phyloP scores from a whole-genome alignment of 108 stramenopile genomes.

The Mediolabrus comicus region DNA sequence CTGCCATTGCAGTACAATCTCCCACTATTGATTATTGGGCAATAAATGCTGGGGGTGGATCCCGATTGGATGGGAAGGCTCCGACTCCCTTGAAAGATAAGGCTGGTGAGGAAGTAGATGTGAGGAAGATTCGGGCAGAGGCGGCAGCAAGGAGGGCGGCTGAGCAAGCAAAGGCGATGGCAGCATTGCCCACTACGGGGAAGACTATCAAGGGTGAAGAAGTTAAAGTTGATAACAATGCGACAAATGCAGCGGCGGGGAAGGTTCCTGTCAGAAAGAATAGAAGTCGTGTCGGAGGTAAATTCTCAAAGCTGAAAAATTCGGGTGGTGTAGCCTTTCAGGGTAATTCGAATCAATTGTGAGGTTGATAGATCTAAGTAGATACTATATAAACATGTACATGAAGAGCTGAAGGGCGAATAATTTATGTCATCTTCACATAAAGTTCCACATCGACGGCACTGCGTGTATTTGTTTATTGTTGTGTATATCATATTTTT shows the following conservation, averaged over 20 bases:
- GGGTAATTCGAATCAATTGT: conserved; percentile 49
- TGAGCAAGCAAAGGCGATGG: conserved; percentile 41
- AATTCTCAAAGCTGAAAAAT: conserved; percentile 76
- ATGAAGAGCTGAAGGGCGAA: not conserved
- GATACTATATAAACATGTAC: not conserved
- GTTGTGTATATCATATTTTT: too few species aligned
- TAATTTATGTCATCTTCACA: too few species aligned
- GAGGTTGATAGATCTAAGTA: too few species aligned
- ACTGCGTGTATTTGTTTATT: too few species aligned
- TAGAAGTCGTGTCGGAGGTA: conserved; percentile 71
- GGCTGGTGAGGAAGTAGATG: conserved; percentile 75
- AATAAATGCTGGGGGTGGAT: conserved; percentile 74
- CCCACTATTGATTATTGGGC: conserved; percentile 89
- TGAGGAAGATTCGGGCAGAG: conserved; percentile 73
- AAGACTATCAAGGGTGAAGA: conserved; percentile 48
- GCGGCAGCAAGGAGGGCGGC: conserved; percentile 70
- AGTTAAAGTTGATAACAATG: conserved; percentile 22
- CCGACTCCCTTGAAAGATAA: conserved; percentile 72
- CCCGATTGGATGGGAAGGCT: conserved; percentile 80
- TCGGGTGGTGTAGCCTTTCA: conserved; percentile 58
- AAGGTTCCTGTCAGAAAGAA: conserved; percentile 57
- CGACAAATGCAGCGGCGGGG: conserved; percentile 13
- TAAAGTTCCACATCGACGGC: too few species aligned
- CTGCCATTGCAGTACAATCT: conserved; percentile 69
- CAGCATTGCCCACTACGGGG: conserved; percentile 54